Percentiles rank a stretch among this genome's conserved stretches.
Evolutionary conservation across 768 basidiomycete species (phyloP).

Genomic region (Termitomyces heimii): DNA sequence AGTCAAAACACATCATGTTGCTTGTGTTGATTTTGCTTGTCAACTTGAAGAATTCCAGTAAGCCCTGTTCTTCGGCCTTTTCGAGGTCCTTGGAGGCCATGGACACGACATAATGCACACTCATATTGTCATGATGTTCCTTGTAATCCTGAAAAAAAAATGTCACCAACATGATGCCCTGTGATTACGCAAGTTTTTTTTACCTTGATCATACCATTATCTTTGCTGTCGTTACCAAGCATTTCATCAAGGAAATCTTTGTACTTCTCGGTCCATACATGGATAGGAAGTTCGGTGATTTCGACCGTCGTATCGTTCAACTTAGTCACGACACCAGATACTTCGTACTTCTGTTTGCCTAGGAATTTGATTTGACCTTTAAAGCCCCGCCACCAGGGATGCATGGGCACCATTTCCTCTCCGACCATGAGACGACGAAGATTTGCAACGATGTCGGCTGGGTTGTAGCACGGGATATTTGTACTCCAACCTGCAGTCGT

Average conservation of each 20-base stretch:
- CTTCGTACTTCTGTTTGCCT: conserved; percentile 82
- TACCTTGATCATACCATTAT: conserved; percentile 72
- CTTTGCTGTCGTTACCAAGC: conserved; percentile 70
- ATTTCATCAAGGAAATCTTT: conserved; percentile 80
- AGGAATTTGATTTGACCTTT: conserved; percentile 79
- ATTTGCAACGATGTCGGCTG: conserved; percentile 83
- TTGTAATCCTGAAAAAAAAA: conserved; percentile 75
- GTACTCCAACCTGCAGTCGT: conserved; percentile 83
- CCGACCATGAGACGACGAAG: conserved; percentile 80
- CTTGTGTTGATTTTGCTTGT: conserved; percentile 77
- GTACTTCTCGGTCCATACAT: conserved; percentile 91
- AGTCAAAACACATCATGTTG: conserved; percentile 99
- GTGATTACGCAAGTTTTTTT: conserved; percentile 3
- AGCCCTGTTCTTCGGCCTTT: conserved; percentile 85
- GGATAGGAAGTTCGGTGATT: conserved; percentile 92
- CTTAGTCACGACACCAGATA: conserved; percentile 68
- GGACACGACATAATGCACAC: conserved; percentile 82
- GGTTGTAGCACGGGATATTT: conserved; percentile 87
- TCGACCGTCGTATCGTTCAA: conserved; percentile 86
- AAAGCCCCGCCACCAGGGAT: conserved; percentile 98
- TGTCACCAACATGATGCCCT: neutral
- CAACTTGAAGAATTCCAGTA: conserved; percentile 90
- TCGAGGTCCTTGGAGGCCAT: conserved; percentile 78
- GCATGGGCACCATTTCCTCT: conserved; percentile 81
- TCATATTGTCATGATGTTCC: conserved; percentile 91